Conservation (phyloP, 1,284 basidiomycete genomes). For the Cutaneotrichosporon spelunceum region DNA sequence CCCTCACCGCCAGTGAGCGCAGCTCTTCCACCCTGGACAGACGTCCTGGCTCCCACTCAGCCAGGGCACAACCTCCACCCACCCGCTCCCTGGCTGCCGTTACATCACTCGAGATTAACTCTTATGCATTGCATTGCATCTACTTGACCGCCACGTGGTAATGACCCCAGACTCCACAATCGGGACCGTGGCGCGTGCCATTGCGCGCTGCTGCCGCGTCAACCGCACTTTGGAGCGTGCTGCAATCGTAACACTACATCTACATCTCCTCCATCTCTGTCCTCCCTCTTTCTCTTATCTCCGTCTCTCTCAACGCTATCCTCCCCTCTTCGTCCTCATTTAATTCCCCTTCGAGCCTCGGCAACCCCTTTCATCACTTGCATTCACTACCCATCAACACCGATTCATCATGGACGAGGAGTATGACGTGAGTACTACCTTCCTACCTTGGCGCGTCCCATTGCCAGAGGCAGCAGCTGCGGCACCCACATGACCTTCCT, state of each 20-base stretch:
- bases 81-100: too few relatives aligned
- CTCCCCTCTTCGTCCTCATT: conserved; percentile 6
- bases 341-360: conserved; percentile 2
- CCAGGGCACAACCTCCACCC: too few relatives aligned
- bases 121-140: too few relatives aligned
- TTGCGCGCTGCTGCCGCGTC: background rate
- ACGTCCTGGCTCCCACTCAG: too few relatives aligned
- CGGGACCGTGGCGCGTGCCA: background rate
- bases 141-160: background rate
- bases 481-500: background rate
- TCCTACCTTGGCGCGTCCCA: background rate
- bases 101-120: too few relatives aligned
- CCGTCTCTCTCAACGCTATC: background rate
- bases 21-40: too few relatives aligned
- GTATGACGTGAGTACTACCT: conserved; percentile 49
- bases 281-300: conserved; percentile 3
- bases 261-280: background rate
- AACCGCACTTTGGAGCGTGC: background rate
- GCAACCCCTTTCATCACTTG: conserved; percentile 3
- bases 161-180: too few relatives aligned
- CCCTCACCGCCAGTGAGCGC: too few relatives aligned
- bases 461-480: background rate
- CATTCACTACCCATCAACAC: conserved; percentile 7
- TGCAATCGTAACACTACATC: background rate
- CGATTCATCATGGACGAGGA: conserved; percentile 50